Conservation (phyloP, 345 rosid genomes). For the Gossypium bickii region DNA sequence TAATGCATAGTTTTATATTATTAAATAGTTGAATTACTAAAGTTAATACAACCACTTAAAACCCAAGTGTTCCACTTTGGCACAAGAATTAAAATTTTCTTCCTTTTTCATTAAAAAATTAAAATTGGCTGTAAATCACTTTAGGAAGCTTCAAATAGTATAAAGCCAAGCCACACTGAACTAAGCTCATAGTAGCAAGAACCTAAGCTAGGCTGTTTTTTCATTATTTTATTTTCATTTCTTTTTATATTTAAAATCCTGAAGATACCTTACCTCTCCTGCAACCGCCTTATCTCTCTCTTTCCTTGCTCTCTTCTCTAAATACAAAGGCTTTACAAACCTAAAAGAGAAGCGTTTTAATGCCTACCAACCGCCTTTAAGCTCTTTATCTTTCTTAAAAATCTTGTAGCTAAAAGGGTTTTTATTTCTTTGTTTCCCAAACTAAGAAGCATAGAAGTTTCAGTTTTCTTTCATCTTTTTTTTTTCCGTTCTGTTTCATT, state of each 20-base stretch:
- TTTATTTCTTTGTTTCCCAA: conserved; percentile 12
- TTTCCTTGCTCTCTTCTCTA: conserved; percentile 14
- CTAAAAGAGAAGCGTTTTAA: conserved; percentile 30
- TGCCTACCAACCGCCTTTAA: conserved; percentile 41
- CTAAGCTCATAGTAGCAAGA: not conserved
- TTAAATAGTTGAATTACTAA: no score
- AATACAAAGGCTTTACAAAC: conserved; percentile 18
- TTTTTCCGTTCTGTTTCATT: not conserved
- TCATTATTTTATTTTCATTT: not conserved
- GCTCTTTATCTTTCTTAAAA: not conserved
- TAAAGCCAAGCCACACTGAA: conserved; percentile 4
- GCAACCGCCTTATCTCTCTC: conserved; percentile 32
- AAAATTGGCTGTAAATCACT: conserved; percentile 9
- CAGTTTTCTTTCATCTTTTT: not conserved
- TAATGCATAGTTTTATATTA: no score
- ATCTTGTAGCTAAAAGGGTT: conserved; percentile 9
- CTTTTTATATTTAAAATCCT: conserved; percentile 6
- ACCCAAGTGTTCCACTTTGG: not conserved
- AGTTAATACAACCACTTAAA: not conserved
- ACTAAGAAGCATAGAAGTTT: conserved; percentile 16
- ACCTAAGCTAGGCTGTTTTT: not conserved
- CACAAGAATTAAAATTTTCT: not conserved
- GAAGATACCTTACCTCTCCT: conserved; percentile 25
- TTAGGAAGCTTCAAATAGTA: not conserved
- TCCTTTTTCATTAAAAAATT: not conserved